Evolutionary conservation across 148 eudicot genomes (phyloP), one percentile per base, ranked within the genome.

Genomic region (Heliamphora exappendiculata): DNA sequence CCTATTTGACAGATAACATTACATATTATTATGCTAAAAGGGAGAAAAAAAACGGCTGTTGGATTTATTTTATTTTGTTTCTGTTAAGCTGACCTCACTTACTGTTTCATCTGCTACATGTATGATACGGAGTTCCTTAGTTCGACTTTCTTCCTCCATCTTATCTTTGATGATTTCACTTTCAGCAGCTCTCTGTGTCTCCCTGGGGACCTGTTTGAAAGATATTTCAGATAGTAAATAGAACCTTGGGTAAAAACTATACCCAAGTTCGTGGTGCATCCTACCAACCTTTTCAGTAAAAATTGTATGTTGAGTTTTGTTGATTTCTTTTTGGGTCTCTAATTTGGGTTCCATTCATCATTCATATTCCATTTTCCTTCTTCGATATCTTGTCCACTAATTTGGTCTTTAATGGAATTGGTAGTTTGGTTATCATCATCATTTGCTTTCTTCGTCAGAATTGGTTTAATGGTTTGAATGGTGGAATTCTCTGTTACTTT

Each of bases 11-110:
- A 34, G 41, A 39, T 28, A 19, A 12, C 1, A 68, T 66, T 51
- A 60, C 8, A 66, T 36, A 26, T 29, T 44, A 41, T 29, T 55
- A 54, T 1, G 44, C 17, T 41, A 14, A 19, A 33, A 73, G 24
- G 31, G 42, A 76, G 33, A 47, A 7, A 57, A 12, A 1, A 58
- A 17, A 22, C n/a, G 7, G 45, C 51, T 36, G 24, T 71, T n/a
- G 66, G 36, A 13, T 7, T 24, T 71, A 31, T 13, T 26, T 50
- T 71, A 59, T 22, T 17, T 67, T 67, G 51, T 16, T n/a, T 20
- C 49, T 42, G 51, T 33, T 39, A 19, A 11, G 41, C 20, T 12
- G 72, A 81, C 83, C 83, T 80, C 64, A 39, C 60, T 28, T 1
- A 67, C 24, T 29, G 45, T 73, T 39, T 7, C 60, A 33, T 70